Conservation (phyloP, 306 rosid species). For the Casuarina equisetifolia region DNA sequence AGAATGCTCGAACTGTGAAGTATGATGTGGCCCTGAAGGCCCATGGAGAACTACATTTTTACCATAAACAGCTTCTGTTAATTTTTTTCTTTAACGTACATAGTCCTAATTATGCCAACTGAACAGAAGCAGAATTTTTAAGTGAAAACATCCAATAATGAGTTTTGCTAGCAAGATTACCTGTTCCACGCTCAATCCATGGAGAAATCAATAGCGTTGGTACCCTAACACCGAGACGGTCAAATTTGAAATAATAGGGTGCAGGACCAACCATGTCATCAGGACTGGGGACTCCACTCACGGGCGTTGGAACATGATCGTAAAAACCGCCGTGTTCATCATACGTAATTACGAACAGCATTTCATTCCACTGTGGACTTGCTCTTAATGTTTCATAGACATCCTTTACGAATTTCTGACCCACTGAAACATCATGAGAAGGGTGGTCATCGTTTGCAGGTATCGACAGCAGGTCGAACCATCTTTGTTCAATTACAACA, state of each 20-base stretch:
- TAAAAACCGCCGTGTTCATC: conserved; percentile 87
- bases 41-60: conserved; percentile 50
- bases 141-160: not conserved
- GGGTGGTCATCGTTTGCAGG: conserved; percentile 82
- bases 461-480: conserved; percentile 38
- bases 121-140: not conserved
- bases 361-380: conserved; percentile 84
- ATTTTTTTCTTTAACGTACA: not conserved
- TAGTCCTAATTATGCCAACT: not conserved
- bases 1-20: conserved; percentile 74
- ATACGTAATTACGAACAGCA: conserved; percentile 54
- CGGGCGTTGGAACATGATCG: conserved; percentile 72
- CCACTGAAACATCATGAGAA: conserved; percentile 70
- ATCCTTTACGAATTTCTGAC: conserved; percentile 58
- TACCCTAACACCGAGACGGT: conserved; percentile 74
- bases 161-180: conserved; percentile 20
- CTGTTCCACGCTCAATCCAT: conserved; percentile 67
- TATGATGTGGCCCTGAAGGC: conserved; percentile 51
- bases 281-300: conserved; percentile 57
- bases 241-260: conserved; percentile 51
- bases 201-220: conserved; percentile 66
- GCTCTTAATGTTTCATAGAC: conserved; percentile 65
- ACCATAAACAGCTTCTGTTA: not conserved
- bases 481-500: conserved; percentile 72
- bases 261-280: conserved; percentile 53